phyloP scores from a whole-genome alignment of 805 yeast species.

The Nakazawaea siamensis region DNA sequence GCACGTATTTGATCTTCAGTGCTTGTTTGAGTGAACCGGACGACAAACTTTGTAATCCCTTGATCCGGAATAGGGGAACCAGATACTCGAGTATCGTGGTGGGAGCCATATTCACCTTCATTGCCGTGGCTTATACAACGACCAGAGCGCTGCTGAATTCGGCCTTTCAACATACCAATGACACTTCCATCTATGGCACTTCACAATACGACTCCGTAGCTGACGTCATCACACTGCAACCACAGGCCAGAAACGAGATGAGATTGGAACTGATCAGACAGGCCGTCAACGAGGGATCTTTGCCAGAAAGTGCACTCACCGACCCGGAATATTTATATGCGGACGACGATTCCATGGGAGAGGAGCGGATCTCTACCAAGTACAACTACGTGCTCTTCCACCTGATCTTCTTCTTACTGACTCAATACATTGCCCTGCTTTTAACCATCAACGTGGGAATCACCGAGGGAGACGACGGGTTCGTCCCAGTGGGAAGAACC shows the following conservation, averaged over 20 bases:
- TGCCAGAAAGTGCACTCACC: constrained; percentile 84
- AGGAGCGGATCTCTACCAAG: constrained; percentile 54
- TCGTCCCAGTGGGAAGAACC: constrained; percentile 94
- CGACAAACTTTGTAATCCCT: constrained; percentile 85
- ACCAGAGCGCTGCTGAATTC: constrained; percentile 91
- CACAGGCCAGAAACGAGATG: constrained; percentile 64
- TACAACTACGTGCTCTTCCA: constrained; percentile 88
- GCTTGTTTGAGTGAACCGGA: constrained; percentile 97
- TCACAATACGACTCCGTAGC: constrained; percentile 36
- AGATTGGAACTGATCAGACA: constrained; percentile 82
- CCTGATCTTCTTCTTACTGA: constrained; percentile 85
- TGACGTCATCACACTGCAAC: constrained; percentile 27
- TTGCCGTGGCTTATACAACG: constrained; percentile 95
- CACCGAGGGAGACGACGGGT: constrained; percentile 75
- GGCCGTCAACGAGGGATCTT: constrained; percentile 93
- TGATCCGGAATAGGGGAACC: constrained; percentile 82
- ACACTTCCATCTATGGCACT: constrained; percentile 22
- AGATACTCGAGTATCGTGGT: constrained; percentile 79
- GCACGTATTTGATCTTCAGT: constrained; percentile 83
- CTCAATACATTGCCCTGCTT: constrained; percentile 93
- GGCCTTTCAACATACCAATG: constrained; percentile 38
- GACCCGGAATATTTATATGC: constrained; percentile 59
- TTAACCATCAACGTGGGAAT: constrained; percentile 86
- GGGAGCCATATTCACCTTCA: constrained; percentile 89
- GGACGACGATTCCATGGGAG: constrained; percentile 43